Percentiles rank a stretch among this genome's conserved stretches.
Conservation (phyloP, 441 rosid species). For the Erodium texanum region DNA sequence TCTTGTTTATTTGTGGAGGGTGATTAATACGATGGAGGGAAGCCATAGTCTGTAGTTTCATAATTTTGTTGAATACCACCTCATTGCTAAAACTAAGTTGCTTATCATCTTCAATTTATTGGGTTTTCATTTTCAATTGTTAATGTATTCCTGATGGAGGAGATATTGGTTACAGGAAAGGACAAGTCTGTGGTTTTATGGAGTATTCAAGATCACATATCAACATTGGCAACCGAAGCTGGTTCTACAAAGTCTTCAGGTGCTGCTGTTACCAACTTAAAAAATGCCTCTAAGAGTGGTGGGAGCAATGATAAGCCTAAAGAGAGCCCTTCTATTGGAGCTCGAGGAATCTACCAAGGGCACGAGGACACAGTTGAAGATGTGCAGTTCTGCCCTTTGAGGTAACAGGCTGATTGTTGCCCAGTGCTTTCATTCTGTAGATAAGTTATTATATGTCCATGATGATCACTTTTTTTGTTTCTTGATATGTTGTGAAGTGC, state of each 20-base stretch:
- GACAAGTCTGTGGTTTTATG: slow-evolving; percentile 90
- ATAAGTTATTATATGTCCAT: not conserved
- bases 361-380: slow-evolving; percentile 98
- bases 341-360: slow-evolving; percentile 82
- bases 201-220: slow-evolving; percentile 96
- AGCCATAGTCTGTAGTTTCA: not conserved
- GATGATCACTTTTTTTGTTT: slow-evolving; percentile 15
- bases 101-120: not conserved
- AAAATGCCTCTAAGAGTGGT: slow-evolving; percentile 40
- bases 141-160: slow-evolving; percentile 14
- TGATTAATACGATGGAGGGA: not conserved
- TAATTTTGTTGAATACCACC: not conserved
- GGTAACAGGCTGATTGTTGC: slow-evolving; percentile 36
- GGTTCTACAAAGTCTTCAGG: slow-evolving; percentile 44
- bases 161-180: slow-evolving; percentile 55
- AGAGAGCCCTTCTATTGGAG: slow-evolving; percentile 69
- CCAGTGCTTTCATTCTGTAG: not conserved
- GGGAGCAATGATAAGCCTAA: slow-evolving; percentile 51
- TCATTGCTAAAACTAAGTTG: not conserved
- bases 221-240: slow-evolving; percentile 53
- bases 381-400: slow-evolving; percentile 86
- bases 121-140: not conserved
- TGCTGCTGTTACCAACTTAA: slow-evolving; percentile 60
- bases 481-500: slow-evolving; percentile 35
- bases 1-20: not conserved